A percentile compares a stretch with the other conserved stretches of the same genome.
phyloP scores from a whole-genome alignment of 495 filamentous ascomycete genomes.

The Neurospora pannonica region DNA sequence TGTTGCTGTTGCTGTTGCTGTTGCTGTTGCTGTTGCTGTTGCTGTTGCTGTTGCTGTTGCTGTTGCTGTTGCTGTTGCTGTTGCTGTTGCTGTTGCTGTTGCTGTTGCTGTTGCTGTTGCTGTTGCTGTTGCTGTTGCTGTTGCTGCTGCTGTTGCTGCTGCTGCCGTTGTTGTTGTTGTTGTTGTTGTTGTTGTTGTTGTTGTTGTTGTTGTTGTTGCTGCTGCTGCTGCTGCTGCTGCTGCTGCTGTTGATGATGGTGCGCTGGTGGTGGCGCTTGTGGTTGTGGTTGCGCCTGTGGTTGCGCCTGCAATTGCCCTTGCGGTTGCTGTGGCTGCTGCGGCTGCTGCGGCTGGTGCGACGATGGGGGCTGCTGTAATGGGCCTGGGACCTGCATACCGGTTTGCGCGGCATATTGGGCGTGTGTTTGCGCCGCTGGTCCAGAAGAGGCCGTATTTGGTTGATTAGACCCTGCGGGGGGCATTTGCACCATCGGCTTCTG shows the following conservation, averaged over 20 bases:
- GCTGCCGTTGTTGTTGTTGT: neutral
- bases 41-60: neutral
- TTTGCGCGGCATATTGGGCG: constrained; percentile 6
- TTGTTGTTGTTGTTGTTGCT: neutral
- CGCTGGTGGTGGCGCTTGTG: neutral
- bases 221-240: neutral
- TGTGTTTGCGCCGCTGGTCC: neutral
- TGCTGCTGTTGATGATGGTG: constrained; percentile 9
- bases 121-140: constrained; percentile 3
- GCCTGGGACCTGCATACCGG: constrained; percentile 13
- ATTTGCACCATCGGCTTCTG: constrained; percentile 6
- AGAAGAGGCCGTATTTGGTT: neutral
- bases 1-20: neutral
- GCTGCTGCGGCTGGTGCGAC: constrained; percentile 22
- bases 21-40: neutral
- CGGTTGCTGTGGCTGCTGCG: constrained; percentile 15
- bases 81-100: neutral
- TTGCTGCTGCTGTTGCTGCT: neutral
- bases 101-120: neutral
- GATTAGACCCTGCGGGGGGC: neutral
- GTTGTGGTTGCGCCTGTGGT: neutral
- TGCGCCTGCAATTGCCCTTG: constrained; percentile 8
- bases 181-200: neutral
- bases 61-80: constrained; percentile 9
- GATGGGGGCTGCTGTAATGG: constrained; percentile 1